Conservation (phyloP, 2,329 filamentous ascomycete species). For the Epichloe gansuensis region DNA sequence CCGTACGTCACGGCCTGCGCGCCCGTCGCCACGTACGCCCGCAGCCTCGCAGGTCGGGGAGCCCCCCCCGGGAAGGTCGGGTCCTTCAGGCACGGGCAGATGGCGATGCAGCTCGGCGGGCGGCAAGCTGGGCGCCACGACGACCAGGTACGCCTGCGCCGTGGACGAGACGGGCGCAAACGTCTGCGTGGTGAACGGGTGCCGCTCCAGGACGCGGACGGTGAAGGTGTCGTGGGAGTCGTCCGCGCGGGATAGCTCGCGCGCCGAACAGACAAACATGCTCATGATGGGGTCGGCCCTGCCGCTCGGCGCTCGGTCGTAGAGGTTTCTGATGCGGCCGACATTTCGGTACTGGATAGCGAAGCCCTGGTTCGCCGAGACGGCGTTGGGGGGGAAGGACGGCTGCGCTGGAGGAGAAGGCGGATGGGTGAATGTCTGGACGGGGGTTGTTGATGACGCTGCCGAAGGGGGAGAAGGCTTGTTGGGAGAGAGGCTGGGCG, state of each 20-base stretch:
- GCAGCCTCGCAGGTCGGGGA: conserved; percentile 60
- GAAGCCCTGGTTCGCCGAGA: conserved; percentile 70
- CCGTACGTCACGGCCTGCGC: conserved; percentile 84
- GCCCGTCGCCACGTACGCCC: conserved; percentile 66
- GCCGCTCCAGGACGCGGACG: conserved; percentile 67
- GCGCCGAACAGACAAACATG: conserved; percentile 66
- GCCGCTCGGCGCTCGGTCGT: conserved; percentile 50
- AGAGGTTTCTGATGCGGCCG: conserved; percentile 59
- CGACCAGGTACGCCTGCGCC: conserved; percentile 56
- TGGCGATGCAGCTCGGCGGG: conserved; percentile 17
- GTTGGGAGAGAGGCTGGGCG: conserved; percentile 53
- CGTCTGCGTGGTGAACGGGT: conserved; percentile 89
- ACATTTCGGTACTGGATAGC: conserved; percentile 79
- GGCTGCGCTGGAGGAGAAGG: conserved; percentile 25
- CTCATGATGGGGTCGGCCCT: conserved; percentile 53
- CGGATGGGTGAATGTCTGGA: conserved; percentile 38
- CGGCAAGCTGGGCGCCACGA: conserved; percentile 70
- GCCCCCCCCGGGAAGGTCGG: conserved; percentile 38
- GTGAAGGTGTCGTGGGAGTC: conserved; percentile 31
- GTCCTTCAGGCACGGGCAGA: conserved; percentile 16
- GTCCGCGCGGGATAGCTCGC: conserved; percentile 13
- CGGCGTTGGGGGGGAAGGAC: conserved; percentile 35
- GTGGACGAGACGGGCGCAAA: conserved; percentile 62
- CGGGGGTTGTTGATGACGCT: conserved; percentile 67
- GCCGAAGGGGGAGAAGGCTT: conserved; percentile 68